Evolutionary conservation across 2,329 filamentous ascomycete species (phyloP), one percentile per base, ranked within the genome.

Genomic region (Cladosporium sp.): DNA sequence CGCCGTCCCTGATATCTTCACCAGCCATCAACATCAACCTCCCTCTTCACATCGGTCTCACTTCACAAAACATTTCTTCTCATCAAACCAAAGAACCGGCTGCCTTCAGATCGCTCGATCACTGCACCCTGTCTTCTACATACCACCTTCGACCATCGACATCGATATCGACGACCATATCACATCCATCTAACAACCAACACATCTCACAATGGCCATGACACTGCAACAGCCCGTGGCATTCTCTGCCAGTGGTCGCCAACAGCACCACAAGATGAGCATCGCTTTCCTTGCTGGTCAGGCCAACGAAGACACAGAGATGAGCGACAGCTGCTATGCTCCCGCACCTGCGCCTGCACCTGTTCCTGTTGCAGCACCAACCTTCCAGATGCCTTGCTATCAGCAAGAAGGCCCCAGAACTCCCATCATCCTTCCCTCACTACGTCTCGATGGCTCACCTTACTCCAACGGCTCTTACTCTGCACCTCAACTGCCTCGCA

Each of bases 41-140:
- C 60, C 60, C 60, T 63, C 60, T 63, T 63, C 60, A 63, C 60
- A 51, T 63, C 60, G 60, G 60, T 63, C 41, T 63, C 60, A 63
- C 60, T 44, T 63, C 60, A 44, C 60, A 44, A 47, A 47, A 63
- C 49, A 55, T 32, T 44, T 63, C 60, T 63, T 63, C 60, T 63
- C 60, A 63, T 63, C 60, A 63, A 63, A 63, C 60, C 34, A 32
- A 41, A 63, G 60, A 54, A 54, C 60, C 47, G 60, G 30, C 60
- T 55, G 59, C 59, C 60, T 54, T 63, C 60, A 63, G 60, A 63
- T 63, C 60, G 60, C 47, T 63, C 60, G 60, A 63, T 63, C 60
- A 18, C 34, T 52, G 41, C 30, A 34, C 41, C 59, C 59, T 63
- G 18, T 51, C 24, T 21, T 32, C 60, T 63, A 21, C 60, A 51